Evolutionary conservation across 805 yeast species (phyloP).

Genomic region (Wickerhamiella azyma): DNA sequence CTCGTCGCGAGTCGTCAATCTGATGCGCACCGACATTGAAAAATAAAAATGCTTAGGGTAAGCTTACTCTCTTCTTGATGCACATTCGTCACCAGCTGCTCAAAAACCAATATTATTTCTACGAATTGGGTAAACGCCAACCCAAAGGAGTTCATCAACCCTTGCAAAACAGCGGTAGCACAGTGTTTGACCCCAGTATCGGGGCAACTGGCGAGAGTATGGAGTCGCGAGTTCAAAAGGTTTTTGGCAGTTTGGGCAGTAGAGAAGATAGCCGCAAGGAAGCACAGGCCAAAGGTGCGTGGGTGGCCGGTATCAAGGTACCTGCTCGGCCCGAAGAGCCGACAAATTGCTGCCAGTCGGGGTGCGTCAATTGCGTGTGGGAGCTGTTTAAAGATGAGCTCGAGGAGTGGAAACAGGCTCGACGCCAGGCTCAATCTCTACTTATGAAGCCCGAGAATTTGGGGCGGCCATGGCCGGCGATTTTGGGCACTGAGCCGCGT

Average conservation of each 20-base stretch:
- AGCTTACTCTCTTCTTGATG: not conserved
- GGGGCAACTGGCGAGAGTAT: slow-evolving; percentile 13
- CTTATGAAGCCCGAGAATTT: slow-evolving; percentile 20
- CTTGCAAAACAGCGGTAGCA: not conserved
- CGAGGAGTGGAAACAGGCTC: slow-evolving; percentile 63
- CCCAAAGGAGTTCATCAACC: slow-evolving; percentile 5
- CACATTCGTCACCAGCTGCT: not conserved
- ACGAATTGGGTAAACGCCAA: slow-evolving; percentile 9
- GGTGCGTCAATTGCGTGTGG: slow-evolving; percentile 96
- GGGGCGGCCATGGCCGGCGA: slow-evolving; percentile 47
- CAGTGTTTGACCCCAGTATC: slow-evolving; percentile 16
- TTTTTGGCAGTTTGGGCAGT: slow-evolving; percentile 26
- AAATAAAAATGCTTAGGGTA: slow-evolving; percentile 5
- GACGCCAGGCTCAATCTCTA: slow-evolving; percentile 34
- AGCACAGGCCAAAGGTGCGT: slow-evolving; percentile 24
- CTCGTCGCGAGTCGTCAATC: slow-evolving; percentile 66
- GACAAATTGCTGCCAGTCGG: slow-evolving; percentile 94
- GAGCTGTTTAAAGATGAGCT: slow-evolving; percentile 80
- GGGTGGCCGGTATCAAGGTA: slow-evolving; percentile 54
- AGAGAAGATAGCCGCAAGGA: slow-evolving; percentile 22
- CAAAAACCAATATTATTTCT: slow-evolving; percentile 16
- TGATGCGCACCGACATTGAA: slow-evolving; percentile 30
- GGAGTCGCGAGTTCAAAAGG: slow-evolving; percentile 18
- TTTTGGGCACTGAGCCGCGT: slow-evolving; percentile 38
- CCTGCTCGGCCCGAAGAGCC: slow-evolving; percentile 84